Percentiles rank a stretch among this genome's conserved stretches.
These are phyloP conservation scores for Dactylorhiza incarnata DNA, from an alignment of 106 monocot genomes.

Conservation along the genomic window DNA sequence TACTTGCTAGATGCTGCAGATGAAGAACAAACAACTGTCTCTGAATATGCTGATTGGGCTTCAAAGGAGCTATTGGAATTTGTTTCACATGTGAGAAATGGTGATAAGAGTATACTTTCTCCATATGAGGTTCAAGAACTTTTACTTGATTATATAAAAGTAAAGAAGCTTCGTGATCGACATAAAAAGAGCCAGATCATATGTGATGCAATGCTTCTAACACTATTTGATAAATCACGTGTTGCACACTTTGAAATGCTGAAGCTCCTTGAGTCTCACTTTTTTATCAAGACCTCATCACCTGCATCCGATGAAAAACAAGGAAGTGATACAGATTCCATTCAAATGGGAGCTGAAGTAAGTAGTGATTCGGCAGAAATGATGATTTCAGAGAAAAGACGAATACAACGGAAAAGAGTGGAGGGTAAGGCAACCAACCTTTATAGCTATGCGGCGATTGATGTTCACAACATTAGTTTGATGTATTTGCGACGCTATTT, in stretches of 20 bases:
- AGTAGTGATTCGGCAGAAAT: conserved; percentile 41
- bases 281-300: conserved; percentile 61
- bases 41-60: conserved; percentile 63
- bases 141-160: conserved; percentile 83
- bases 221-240: conserved; percentile 74
- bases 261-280: conserved; percentile 94
- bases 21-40: conserved; percentile 17
- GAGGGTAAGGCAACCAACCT: conserved; percentile 39
- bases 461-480: conserved; percentile 74
- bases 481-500: conserved; percentile 77
- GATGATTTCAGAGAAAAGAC: conserved; percentile 34
- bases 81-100: conserved; percentile 80
- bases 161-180: conserved; percentile 86
- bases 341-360: conserved; percentile 51
- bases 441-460: conserved; percentile 93
- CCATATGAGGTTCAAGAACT: conserved; percentile 90
- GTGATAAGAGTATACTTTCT: conserved; percentile 62
- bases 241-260: conserved; percentile 98
- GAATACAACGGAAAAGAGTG: conserved; percentile 40
- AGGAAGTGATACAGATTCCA: conserved; percentile 57
- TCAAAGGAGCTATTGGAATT: conserved; percentile 89
- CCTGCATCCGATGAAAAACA: conserved; percentile 55
- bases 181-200: conserved; percentile 78
- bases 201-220: conserved; percentile 69
- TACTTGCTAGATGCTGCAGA: conserved; percentile 13